Evolutionary conservation across 495 filamentous ascomycete genomes (phyloP), one percentile per base, ranked within the genome.

Genomic region (Aspergillus mulundensis): DNA sequence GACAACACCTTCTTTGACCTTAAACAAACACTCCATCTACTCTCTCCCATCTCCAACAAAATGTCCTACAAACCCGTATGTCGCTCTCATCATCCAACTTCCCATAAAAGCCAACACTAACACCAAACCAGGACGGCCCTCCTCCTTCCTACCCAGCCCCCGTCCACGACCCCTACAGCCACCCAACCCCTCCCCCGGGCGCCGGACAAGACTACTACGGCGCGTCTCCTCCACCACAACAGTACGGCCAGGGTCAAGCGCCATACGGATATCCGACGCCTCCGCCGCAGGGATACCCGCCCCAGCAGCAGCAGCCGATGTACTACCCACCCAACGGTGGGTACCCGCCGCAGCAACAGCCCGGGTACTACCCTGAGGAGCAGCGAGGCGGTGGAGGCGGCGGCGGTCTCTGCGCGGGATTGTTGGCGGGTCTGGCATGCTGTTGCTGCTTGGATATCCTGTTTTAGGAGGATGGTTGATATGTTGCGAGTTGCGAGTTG

Each of bases 371-470:
- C 50, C 66, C 66, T 1, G 72, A 67, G 25, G 61, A 70, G 19
- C 64, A 68, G 18, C 62, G 68, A 7, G 58, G 73, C 4, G 54
- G 71, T 15, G 63, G 64, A 6, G 57, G 61, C 2, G 66, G 66
- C 7, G 74, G 70, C 7, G 79, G 78, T 1, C 60, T 79, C 16
- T 77, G 77, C 24, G 75, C 77, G 0, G 78, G 74, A 61, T 64
- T 80, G 10, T 61, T 79, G 63, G 77, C 74, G 43, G 76, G 71
- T 15, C 30, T 80, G 39, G 78, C 78, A 10, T 79, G 78, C 52
- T 82, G 79, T 58, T 82, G 79, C 60, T 81, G 78, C 59, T 74
- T 81, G 70, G 79, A 82, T 68, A 73, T 80, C 44, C 56, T 82
- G 32, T 76, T 81, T 52, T 82, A 75, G 57, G n/a, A n/a, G n/a